Evolutionary conservation across 148 eudicot species (phyloP), one percentile per base, ranked within the genome.

Genomic region (Agrostemma githago): DNA sequence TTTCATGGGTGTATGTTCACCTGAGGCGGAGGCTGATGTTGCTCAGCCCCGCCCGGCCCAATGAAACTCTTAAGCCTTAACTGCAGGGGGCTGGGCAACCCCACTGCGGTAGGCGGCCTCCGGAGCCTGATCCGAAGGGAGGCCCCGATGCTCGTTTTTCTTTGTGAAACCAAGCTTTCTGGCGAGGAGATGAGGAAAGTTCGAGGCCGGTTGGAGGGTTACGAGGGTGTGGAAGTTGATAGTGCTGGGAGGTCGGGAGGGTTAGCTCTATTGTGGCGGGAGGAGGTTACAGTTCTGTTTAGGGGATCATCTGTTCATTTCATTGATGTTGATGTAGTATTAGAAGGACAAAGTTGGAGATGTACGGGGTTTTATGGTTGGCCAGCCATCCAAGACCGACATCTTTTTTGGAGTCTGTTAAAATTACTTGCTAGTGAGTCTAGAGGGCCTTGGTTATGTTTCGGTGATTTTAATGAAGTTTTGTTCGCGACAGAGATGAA

Each of bases 81-180:
- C 71, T 67, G 71, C 6, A 41, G 57, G 71, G 57, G 71, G 38
- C 3, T 68, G 70, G 57, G 57, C 56, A 43, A 68, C 38, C 34
- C 71, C 56, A 8, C 3, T 41, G 48, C 69, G 16, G 44, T 39
- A 7, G 20, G 46, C 4, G 43, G 16, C 5, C n/a, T n/a, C n/a
- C n/a, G n/a, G n/a, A n/a, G n/a, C n/a, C n/a, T n/a, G n/a, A 9
- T 56, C 60, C 60, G 60, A 9, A 56, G 60, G 17, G 60, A 56
- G 60, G n/a, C 60, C 60, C 60, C 60, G 2, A 3, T 12, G 10
- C 16, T 56, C 3, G 14, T 56, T 11, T 56, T 56, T 4, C 60
- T 56, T 12, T 56, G 60, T 56, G 60, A 56, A 9, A 56, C 60
- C 4, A 56, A 56, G 14, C 14, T 56, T 1, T 4, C 16, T 11